These are phyloP conservation scores for Myxozyma sirexii DNA, from an alignment of 805 yeast genomes.

Conservation along the genomic window DNA sequence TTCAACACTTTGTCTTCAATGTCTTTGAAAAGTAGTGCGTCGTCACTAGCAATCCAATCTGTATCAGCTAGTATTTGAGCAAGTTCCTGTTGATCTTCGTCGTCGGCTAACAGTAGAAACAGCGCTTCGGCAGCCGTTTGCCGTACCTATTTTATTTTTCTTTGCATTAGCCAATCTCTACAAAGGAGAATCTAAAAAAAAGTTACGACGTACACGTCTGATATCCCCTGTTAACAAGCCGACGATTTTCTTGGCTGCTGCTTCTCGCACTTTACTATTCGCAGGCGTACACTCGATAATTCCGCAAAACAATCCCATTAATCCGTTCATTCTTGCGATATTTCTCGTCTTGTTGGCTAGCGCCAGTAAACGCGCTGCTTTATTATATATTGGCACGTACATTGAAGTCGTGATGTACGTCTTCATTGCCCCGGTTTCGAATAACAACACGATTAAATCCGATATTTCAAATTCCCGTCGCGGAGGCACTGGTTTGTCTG, in stretches of 20 bases:
- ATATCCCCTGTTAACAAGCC: conserved; percentile 7
- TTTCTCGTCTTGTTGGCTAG: conserved; percentile 13
- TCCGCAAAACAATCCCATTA: conserved; percentile 9
- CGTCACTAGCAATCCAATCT: background rate
- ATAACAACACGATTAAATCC: conserved; percentile 11
- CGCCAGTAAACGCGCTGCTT: conserved; percentile 12
- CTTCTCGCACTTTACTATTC: conserved; percentile 14
- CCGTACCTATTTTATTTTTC: conserved; percentile 10
- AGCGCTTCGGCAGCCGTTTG: conserved; percentile 21
- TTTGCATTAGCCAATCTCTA: background rate
- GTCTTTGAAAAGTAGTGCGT: background rate
- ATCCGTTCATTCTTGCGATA: background rate
- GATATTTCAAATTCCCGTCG: conserved; percentile 23
- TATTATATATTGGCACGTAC: conserved; percentile 17
- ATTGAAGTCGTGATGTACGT: background rate
- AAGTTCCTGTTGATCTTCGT: background rate
- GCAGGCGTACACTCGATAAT: background rate
- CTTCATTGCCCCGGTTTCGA: conserved; percentile 1
- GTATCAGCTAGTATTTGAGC: background rate
- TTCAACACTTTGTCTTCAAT: background rate
- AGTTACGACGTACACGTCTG: conserved; percentile 8
- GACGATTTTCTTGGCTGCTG: conserved; percentile 17
- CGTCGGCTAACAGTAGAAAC: background rate
- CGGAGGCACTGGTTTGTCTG: background rate
- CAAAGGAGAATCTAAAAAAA: background rate